Conservation (phyloP, 495 filamentous ascomycete species). For the Penicillium tannophilum region DNA sequence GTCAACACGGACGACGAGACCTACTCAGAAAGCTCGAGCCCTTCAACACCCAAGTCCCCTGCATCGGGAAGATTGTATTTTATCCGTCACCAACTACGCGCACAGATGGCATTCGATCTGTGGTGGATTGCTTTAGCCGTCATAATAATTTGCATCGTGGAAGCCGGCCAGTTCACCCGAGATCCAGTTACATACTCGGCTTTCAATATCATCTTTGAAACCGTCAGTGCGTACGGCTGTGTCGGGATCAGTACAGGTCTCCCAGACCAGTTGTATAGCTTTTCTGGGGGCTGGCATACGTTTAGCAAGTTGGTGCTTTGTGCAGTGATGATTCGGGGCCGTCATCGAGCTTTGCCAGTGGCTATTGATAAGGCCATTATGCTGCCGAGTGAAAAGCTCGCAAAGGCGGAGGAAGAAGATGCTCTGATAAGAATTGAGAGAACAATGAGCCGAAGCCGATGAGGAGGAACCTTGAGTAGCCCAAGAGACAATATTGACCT, state of each 20-base stretch:
- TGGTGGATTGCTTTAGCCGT: slow-evolving; percentile 82
- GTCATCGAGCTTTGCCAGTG: slow-evolving; percentile 79
- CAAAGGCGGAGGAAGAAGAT: slow-evolving; percentile 63
- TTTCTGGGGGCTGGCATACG: slow-evolving; percentile 70
- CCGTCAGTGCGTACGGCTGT: slow-evolving; percentile 81
- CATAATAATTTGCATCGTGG: slow-evolving; percentile 72
- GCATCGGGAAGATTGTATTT: slow-evolving; percentile 48
- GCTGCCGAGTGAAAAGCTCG: slow-evolving; percentile 63
- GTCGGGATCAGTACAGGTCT: slow-evolving; percentile 79
- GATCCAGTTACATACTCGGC: slow-evolving; percentile 72
- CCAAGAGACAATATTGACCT: background rate
- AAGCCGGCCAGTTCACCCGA: slow-evolving; percentile 63
- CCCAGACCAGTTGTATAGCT: slow-evolving; percentile 67
- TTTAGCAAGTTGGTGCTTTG: slow-evolving; percentile 77
- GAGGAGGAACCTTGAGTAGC: background rate
- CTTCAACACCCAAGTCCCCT: slow-evolving; percentile 20
- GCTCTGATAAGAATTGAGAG: slow-evolving; percentile 45
- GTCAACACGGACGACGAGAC: background rate
- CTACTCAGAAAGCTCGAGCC: background rate
- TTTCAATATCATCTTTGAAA: slow-evolving; percentile 89
- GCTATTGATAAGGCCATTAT: slow-evolving; percentile 79
- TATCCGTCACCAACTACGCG: slow-evolving; percentile 66
- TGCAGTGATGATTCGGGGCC: slow-evolving; percentile 74
- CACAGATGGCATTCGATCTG: slow-evolving; percentile 81
- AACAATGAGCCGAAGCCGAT: slow-evolving; percentile 4